These are phyloP conservation scores for Scleromitrula shiraiana DNA, from an alignment of 2,329 filamentous ascomycete genomes.

Conservation along the genomic window DNA sequence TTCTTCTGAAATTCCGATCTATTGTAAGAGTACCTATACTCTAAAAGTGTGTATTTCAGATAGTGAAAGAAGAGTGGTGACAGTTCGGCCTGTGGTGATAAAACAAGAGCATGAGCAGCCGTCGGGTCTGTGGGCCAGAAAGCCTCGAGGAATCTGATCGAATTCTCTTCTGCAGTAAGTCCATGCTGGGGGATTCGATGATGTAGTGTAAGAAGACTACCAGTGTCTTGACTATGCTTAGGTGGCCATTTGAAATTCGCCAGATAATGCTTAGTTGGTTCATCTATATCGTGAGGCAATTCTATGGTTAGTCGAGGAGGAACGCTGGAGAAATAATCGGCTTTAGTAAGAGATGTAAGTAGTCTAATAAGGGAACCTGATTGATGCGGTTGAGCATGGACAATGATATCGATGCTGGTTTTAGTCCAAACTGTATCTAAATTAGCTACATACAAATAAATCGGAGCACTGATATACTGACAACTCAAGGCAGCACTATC, in stretches of 20 bases:
- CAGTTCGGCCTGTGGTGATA: conserved; percentile 75
- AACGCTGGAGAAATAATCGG: conserved; percentile 65
- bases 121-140: conserved; percentile 67
- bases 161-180: conserved; percentile 60
- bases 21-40: conserved; percentile 64
- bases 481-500: conserved; percentile 63
- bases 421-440: conserved; percentile 64
- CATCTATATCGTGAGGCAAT: conserved; percentile 63
- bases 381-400: conserved; percentile 64
- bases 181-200: conserved; percentile 59
- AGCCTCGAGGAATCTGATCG: conserved; percentile 71
- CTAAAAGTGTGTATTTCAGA: conserved; percentile 67
- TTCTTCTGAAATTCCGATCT: conserved; percentile 41
- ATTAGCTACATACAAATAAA: conserved; percentile 18
- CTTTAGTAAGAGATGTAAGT: conserved; percentile 64
- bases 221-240: conserved; percentile 30
- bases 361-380: conserved; percentile 70
- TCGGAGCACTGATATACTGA: conserved; percentile 30
- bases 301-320: conserved; percentile 77
- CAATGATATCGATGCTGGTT: conserved; percentile 70
- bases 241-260: conserved; percentile 62
- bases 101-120: conserved; percentile 69
- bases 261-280: conserved; percentile 54
- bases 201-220: conserved; percentile 59
- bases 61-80: conserved; percentile 81